Evolutionary conservation across 805 yeast species (phyloP).

Genomic region (Wickerhamiella australiensis): DNA sequence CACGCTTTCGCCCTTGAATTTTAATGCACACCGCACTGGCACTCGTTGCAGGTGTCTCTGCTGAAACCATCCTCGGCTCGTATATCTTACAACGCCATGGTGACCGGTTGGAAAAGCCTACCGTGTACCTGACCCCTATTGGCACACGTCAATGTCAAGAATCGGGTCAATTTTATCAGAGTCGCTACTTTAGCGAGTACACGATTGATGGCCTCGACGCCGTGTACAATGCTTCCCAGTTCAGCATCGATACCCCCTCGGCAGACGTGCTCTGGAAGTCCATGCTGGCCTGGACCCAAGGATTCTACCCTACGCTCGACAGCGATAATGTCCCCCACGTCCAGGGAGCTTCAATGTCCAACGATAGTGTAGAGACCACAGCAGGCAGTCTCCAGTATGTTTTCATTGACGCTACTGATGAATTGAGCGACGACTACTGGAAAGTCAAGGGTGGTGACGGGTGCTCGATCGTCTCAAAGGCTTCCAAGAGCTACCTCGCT

Average conservation of each 20-base stretch:
- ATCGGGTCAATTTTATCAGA: conserved; percentile 34
- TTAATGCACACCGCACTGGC: not conserved
- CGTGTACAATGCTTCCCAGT: conserved; percentile 31
- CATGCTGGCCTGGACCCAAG: conserved; percentile 37
- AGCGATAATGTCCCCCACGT: conserved; percentile 21
- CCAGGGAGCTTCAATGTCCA: conserved; percentile 27
- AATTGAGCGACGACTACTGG: conserved; percentile 31
- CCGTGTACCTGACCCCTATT: conserved; percentile 33
- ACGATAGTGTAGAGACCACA: conserved; percentile 34
- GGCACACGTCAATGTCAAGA: conserved; percentile 33
- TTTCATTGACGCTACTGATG: conserved; percentile 30
- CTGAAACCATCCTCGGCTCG: conserved; percentile 30
- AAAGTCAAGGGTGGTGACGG: conserved; percentile 34
- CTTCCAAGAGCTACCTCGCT: conserved; percentile 26
- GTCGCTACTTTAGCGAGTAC: conserved; percentile 32
- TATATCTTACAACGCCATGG: conserved; percentile 40
- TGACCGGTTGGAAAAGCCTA: conserved; percentile 39
- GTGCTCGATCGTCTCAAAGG: conserved; percentile 33
- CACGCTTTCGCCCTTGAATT: not conserved
- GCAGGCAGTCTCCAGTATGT: conserved; percentile 39
- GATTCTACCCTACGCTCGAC: conserved; percentile 36
- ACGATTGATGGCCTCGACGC: conserved; percentile 21
- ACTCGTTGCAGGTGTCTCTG: conserved; percentile 11
- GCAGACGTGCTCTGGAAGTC: conserved; percentile 32
- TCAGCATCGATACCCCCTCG: conserved; percentile 31